Evolutionary conservation across 148 eudicot genomes (phyloP).

Genomic region (Camellia lanceoleosa): DNA sequence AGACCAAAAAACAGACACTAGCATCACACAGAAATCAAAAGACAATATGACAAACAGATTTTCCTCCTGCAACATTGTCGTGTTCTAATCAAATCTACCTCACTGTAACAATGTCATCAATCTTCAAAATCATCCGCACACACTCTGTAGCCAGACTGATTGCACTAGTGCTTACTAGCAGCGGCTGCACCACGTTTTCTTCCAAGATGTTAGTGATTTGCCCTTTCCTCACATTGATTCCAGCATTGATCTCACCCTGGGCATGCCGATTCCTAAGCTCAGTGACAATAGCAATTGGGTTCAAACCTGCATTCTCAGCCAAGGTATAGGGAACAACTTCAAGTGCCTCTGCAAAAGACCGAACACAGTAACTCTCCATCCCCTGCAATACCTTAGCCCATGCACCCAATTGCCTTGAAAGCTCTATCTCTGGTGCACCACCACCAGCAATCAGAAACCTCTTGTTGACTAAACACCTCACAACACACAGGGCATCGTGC

Average conservation of each 20-base stretch:
- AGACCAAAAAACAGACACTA: not conserved
- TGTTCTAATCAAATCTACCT: constrained; percentile 45
- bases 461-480: constrained; percentile 88
- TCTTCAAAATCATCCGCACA: constrained; percentile 97
- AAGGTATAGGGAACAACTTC: constrained; percentile 94
- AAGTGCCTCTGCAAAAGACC: constrained; percentile 87
- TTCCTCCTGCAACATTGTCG: not conserved
- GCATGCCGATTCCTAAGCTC: constrained; percentile 97
- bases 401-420: constrained; percentile 89
- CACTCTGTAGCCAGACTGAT: constrained; percentile 82
- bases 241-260: constrained; percentile 91
- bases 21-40: constrained; percentile 12
- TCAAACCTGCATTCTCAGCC: constrained; percentile 96
- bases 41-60: constrained; percentile 14
- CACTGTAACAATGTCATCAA: constrained; percentile 97
- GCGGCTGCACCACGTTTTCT: constrained; percentile 94
- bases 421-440: constrained; percentile 96
- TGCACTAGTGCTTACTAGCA: constrained; percentile 95
- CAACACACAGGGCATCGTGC: constrained; percentile 98
- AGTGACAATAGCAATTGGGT: constrained; percentile 83
- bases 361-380: constrained; percentile 88
- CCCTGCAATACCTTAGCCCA: constrained; percentile 96
- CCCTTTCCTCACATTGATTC: constrained; percentile 98
- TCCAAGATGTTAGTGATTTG: constrained; percentile 92
- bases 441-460: constrained; percentile 95